A percentile compares a stretch with the other conserved stretches of the same genome.
These are phyloP conservation scores for Chaetomiaceae sp. DNA, from an alignment of 2,329 filamentous ascomycete species.

Conservation along the genomic window DNA sequence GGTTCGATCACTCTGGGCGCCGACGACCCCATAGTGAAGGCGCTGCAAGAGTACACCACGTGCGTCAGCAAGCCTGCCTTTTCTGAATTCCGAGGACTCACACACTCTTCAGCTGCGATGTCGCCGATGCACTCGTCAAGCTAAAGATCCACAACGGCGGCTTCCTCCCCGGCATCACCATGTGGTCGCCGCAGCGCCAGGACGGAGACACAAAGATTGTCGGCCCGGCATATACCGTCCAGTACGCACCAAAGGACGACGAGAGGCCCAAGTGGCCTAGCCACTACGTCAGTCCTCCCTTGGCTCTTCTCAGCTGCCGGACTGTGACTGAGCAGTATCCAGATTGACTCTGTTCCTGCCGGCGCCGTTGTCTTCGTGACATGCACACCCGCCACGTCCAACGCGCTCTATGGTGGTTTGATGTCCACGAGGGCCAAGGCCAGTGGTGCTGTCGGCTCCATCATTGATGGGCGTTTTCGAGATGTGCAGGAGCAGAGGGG, in stretches of 20 bases:
- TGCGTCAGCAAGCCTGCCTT: conserved; percentile 14
- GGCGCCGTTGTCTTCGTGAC: conserved; percentile 49
- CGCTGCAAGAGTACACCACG: conserved; percentile 36
- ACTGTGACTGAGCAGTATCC: not conserved
- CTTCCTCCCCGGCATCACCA: conserved; percentile 49
- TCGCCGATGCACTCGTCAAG: conserved; percentile 50
- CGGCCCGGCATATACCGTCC: conserved; percentile 52
- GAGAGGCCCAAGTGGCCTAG: conserved; percentile 41
- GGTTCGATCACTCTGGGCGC: conserved; percentile 11
- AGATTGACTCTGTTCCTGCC: conserved; percentile 47
- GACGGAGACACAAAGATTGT: conserved; percentile 48
- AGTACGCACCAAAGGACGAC: conserved; percentile 45
- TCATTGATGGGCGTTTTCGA: conserved; percentile 50
- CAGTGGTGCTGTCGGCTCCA: conserved; percentile 42
- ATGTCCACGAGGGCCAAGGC: conserved; percentile 47
- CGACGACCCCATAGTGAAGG: conserved; percentile 32
- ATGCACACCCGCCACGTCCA: conserved; percentile 41
- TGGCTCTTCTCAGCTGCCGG: not conserved
- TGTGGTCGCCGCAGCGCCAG: conserved; percentile 51
- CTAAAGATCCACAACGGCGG: conserved; percentile 46
- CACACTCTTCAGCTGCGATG: conserved; percentile 38
- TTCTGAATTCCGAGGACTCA: not conserved
- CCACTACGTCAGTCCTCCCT: conserved; percentile 40
- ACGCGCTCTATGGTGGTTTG: conserved; percentile 51
- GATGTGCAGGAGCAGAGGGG: conserved; percentile 51